phyloP scores from a whole-genome alignment of 2,329 filamentous ascomycete genomes.

The Colletotrichum sansevieriae region DNA sequence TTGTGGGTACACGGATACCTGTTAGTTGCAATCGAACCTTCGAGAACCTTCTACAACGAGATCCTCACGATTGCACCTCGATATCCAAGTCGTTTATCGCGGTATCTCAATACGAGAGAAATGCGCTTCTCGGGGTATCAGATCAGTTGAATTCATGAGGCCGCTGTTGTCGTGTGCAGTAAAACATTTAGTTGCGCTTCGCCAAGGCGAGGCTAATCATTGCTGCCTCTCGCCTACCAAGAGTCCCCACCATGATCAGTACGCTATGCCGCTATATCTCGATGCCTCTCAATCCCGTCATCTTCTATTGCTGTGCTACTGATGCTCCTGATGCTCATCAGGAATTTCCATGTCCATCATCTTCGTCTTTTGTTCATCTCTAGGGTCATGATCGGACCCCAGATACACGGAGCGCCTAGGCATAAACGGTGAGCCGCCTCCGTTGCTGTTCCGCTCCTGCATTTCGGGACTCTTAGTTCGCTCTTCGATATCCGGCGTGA shows the following conservation, averaged over 20 bases:
- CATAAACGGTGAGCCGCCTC: slow-evolving; percentile 45
- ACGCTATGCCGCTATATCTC: slow-evolving; percentile 13
- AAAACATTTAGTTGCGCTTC: slow-evolving; percentile 11
- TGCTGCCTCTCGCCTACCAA: slow-evolving; percentile 3
- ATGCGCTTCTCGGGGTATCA: slow-evolving; percentile 32
- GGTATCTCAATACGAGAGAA: no score
- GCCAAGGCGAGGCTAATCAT: slow-evolving; percentile 6
- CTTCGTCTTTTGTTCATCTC: slow-evolving; percentile 43
- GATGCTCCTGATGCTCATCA: slow-evolving; percentile 43
- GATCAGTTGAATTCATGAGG: slow-evolving; percentile 18
- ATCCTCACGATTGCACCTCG: not conserved
- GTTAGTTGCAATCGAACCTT: slow-evolving; percentile 46
- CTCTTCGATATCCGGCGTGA: slow-evolving; percentile 40
- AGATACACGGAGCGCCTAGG: slow-evolving; percentile 39
- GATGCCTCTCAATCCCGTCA: slow-evolving; percentile 3
- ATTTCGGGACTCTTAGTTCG: slow-evolving; percentile 57
- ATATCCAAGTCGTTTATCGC: not conserved
- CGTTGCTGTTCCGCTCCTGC: slow-evolving; percentile 54
- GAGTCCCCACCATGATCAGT: slow-evolving; percentile 6
- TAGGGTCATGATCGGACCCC: slow-evolving; percentile 32
- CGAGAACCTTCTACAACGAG: slow-evolving; percentile 49
- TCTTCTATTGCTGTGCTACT: slow-evolving; percentile 16
- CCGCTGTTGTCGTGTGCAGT: slow-evolving; percentile 13
- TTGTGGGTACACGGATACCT: not conserved
- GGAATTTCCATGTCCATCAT: slow-evolving; percentile 56